Base-by-base conservation (phyloP, 2,329 filamentous ascomycete genomes). In the Juglanconis juglandina region DNA sequence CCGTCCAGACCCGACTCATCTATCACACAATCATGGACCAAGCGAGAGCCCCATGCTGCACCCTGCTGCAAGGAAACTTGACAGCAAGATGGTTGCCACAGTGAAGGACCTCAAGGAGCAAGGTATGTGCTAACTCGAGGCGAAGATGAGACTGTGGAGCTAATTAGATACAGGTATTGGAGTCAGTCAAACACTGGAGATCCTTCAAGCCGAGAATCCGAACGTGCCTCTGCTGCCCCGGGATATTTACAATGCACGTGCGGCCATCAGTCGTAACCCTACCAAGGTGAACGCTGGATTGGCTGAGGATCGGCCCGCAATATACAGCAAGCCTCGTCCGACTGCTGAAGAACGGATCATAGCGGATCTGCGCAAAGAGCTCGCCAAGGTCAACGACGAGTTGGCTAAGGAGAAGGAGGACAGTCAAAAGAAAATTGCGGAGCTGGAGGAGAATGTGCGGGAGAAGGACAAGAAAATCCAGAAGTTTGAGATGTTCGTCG, bases 401-500 rank as follows among this genome's bases (percentile, higher is more conserved):
- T 70, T 84, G 52, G 76, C 82, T 54, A 81, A 83, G 67, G 69
- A 84, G 56, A 79, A 81, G 64, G 81, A 82, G 46, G 82, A 86
- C 4, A 82, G 76, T 56, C 75, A 81, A 60, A 84, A 85, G 60
- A 81, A 86, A 67, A 79, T 88, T 47, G 83, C 83, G 14, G 78
- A 79, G 1, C 72, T 88, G 59, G 84, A 85, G 66, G 76, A 79
- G 58, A 79, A 85, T 67, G 71, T 93, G 14, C 81, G 80, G 46
- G 84, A 88, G 61, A 87, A 87, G 71, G 83, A 87, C 62, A 79
- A 81, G 67, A 79, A 82, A 61, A 88, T 88, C 58, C 72, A 80
- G 63, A 85, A 82, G 68, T 88, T 87, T 66, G 85, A 88, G 72
- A 86, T 86, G 81, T 88, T 88, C 57, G 87, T 88, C 67, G 86